A percentile compares a stretch with the other conserved stretches of the same genome.
These are phyloP conservation scores for Helicosporidium sp. DNA, from an alignment of 139 green algal genomes.

Conservation along the genomic window DNA sequence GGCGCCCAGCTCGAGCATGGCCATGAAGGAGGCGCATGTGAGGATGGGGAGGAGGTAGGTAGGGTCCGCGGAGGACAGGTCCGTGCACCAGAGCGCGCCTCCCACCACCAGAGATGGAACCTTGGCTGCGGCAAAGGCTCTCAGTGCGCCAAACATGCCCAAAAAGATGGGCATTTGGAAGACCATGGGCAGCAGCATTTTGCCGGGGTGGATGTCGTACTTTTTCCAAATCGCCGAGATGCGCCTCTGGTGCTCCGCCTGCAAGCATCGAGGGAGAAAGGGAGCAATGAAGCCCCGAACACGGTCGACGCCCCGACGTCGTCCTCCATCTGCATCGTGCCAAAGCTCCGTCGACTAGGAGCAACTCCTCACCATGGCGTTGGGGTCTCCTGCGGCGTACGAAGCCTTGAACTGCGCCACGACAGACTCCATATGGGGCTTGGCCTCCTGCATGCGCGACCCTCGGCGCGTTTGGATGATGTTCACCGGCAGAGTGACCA, in stretches of 20 bases:
- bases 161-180: constrained; percentile 46
- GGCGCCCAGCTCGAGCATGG: constrained; percentile 45
- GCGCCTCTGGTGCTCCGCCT: constrained; percentile 17
- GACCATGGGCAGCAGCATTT: constrained; percentile 20
- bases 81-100: constrained; percentile 57
- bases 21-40: constrained; percentile 40
- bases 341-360: not conserved
- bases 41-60: constrained; percentile 53
- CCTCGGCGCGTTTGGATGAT: constrained; percentile 43
- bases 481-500: constrained; percentile 35
- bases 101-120: constrained; percentile 46
- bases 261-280: not conserved
- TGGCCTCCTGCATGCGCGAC: constrained; percentile 35
- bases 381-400: no score
- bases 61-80: constrained; percentile 64
- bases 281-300: not conserved
- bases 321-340: not conserved
- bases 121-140: constrained; percentile 25
- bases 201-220: constrained; percentile 35
- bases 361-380: constrained; percentile 6
- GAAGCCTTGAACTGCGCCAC: constrained; percentile 32
- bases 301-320: not conserved
- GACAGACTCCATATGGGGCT: constrained; percentile 34
- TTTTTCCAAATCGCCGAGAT: constrained; percentile 30
- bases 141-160: constrained; percentile 44